Conservation (phyloP, 176 grass and related monocot species). For the Phoenix roebelenii region DNA sequence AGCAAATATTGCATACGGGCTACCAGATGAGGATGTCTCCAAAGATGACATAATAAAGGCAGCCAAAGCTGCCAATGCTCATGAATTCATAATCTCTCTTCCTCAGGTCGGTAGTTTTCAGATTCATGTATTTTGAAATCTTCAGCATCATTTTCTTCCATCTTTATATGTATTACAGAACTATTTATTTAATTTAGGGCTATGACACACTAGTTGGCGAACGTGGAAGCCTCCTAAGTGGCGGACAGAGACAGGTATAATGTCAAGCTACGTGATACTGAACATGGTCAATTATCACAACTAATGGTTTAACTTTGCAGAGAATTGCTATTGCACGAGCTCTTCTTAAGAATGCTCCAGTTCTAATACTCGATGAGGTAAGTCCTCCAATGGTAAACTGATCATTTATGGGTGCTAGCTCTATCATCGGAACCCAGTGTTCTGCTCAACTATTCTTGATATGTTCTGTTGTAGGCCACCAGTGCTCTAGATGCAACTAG, state of each 20-base stretch:
- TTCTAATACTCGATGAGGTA: slow-evolving; percentile 99
- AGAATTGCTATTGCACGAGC: slow-evolving; percentile 89
- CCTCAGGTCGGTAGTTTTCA: slow-evolving; percentile 47
- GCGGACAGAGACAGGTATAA: slow-evolving; percentile 82
- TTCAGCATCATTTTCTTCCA: neutral
- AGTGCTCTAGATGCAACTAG: slow-evolving; percentile 83
- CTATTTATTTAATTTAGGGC: slow-evolving; percentile 41
- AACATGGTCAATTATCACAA: neutral
- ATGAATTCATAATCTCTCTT: slow-evolving; percentile 95
- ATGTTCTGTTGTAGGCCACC: slow-evolving; percentile 50
- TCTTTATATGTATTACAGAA: neutral
- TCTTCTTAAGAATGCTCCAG: slow-evolving; percentile 83
- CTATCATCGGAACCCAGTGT: no score
- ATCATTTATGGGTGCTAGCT: no score
- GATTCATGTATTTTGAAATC: neutral
- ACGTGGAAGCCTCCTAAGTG: no score
- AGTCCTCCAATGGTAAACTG: neutral
- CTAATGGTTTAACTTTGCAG: slow-evolving; percentile 36
- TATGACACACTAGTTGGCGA: no score
- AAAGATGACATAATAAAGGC: slow-evolving; percentile 97
- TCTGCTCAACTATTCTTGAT: neutral
- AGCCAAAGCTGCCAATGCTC: slow-evolving; percentile 95
- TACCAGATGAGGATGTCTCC: slow-evolving; percentile 81
- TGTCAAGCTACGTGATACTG: neutral
- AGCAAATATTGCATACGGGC: slow-evolving; percentile 97